Evolutionary conservation across 2,329 filamentous ascomycete genomes (phyloP), one percentile per base, ranked within the genome.

Genomic region (Neurospora crassa): DNA sequence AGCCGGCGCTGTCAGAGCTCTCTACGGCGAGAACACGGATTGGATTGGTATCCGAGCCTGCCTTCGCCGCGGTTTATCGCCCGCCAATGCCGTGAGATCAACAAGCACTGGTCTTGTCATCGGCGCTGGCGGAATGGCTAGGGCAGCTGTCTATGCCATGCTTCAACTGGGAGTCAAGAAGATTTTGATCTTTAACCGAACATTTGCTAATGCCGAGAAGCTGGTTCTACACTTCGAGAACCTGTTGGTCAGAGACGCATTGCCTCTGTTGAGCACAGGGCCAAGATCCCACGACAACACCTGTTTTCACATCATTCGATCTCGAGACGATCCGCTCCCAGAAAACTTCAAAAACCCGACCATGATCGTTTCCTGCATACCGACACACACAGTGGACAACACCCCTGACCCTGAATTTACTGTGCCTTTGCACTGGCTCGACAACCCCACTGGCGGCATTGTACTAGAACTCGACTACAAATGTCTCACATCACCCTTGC

Each of bases 1-100:
- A 63, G 85, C 89, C 1, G 91, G 91, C 0, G 87, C 89, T 0
- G 87, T 93, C 7, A 86, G 87, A 73, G 90, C 89, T 0, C 83
- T 94, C 0, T 92, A 93, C 73, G 92, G 91, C 1, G 91, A 94
- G 72, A 94, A 94, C 72, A 94, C 91, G 0, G 92, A 94, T 78
- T 94, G 92, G 90, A 91, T 93, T 42, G 92, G 92, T 5, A 92
- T 94, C 59, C 84, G 90, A 70, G 91, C 90, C 3, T 93, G 91
- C 77, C 87, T 94, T 59, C 86, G 89, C 6, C 85, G 91, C 41
- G 91, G 91, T 1, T 82, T 94, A 1, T 93, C 91, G 0, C 92
- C 92, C 0, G 90, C 91, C 3, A 91, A 91, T 73, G 88, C 87
- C 1, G 85, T 91, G 0, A 84, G 88, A 3, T 82, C 86, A 0